Evolutionary conservation across 441 rosid species (phyloP), one percentile per base, ranked within the genome.

Genomic region (Pelargonium fulgidum): DNA sequence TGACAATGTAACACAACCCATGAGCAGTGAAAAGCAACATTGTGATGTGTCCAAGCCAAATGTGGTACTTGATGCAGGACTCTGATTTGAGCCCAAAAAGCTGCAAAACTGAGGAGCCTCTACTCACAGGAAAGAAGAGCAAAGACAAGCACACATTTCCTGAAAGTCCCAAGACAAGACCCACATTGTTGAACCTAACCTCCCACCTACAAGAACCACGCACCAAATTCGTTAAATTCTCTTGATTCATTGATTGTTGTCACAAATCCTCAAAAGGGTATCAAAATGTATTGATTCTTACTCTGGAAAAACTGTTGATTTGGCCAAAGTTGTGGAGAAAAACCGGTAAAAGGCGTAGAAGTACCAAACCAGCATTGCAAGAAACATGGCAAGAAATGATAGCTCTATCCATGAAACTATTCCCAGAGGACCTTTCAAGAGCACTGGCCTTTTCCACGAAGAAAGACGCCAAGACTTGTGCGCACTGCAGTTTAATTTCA

Each of bases 401-500:
- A 87, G 24, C 73, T 89, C 95, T 16, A 72, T 77, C 73, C 75
- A 68, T 1, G 90, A 81, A 63, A 87, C 90, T 20, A 89, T 83
- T 70, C 95, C 95, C 0, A 86, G 69, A 4, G 92, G 92, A 7
- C 92, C 95, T 59, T 74, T 85, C 75, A 83, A 85, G 17, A 85
- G 64, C 82, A 82, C 73, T 39, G 90, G 89, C 67, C 58, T 80
- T 81, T 70, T 82, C 83, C 79, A 61, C 3, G 64, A 61, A 61
- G 64, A 33, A 61, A 61, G 39, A 39, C 8, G 64, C 10, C 39
- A 14, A 12, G n/a, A 22, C 64, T 61, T 61, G 7, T 22, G 39
- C 7, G 12, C 29, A 11, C 64, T 61, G 64, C 16, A 61, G 39
- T 61, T 29, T 29, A 29, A 29, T 61, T 61, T 11, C 39, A 61